Percentiles rank a stretch among this genome's conserved stretches.
Evolutionary conservation across 148 eudicot species (phyloP).

Genomic region (Rhododendron simsii): DNA sequence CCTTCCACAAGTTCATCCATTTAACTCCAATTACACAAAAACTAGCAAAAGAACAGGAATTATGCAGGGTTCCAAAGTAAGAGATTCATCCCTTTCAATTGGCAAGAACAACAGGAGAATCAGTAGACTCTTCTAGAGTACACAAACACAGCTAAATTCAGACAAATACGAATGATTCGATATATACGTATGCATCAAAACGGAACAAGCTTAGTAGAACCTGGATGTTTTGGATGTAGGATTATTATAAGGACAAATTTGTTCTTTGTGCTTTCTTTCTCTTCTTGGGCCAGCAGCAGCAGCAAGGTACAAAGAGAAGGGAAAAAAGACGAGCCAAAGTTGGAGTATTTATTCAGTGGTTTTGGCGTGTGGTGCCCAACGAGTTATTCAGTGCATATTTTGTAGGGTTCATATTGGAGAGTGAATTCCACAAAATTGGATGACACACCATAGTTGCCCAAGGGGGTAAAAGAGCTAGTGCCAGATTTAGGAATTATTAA

Average conservation of each 20-base stretch:
- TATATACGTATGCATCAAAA: neutral
- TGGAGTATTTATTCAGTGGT: too few species aligned
- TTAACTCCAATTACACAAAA: too few species aligned
- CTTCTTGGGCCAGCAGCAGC: neutral
- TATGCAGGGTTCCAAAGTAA: neutral
- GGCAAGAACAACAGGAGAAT: neutral
- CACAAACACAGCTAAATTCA: neutral
- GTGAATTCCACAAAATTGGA: too few species aligned
- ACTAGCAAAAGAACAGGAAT: neutral
- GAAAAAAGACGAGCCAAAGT: too few species aligned
- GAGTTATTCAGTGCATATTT: too few species aligned
- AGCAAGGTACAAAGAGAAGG: neutral
- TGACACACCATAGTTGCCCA: too few species aligned
- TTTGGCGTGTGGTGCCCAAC: too few species aligned
- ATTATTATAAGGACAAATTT: neutral
- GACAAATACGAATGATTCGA: neutral
- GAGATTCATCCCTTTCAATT: neutral
- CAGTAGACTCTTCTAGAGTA: neutral
- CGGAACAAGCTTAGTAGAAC: neutral
- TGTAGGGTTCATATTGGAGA: too few species aligned
- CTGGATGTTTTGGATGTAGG: neutral
- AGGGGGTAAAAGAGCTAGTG: too few species aligned
- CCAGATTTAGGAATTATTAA: too few species aligned
- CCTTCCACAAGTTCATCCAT: slow-evolving; percentile 17
- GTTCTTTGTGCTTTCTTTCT: neutral